A percentile compares a stretch with the other conserved stretches of the same genome.
These are phyloP conservation scores for Millerozyma miso DNA, from an alignment of 805 yeast genomes.

Conservation along the genomic window DNA sequence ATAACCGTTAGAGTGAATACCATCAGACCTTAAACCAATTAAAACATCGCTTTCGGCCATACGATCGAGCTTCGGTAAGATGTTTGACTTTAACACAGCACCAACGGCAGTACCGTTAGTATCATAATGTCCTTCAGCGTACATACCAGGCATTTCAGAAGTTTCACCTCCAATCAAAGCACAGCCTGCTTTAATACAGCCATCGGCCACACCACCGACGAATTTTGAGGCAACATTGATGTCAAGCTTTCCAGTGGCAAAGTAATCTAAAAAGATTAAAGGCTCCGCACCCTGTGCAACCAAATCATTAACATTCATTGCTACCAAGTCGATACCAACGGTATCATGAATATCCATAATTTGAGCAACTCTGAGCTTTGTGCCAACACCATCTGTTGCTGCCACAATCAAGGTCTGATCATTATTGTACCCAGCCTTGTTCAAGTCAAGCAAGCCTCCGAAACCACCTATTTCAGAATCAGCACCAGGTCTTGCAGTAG, in stretches of 20 bases:
- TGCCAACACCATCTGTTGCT: conserved; percentile 99
- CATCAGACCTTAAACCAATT: conserved; percentile 85
- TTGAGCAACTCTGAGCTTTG: conserved; percentile 93
- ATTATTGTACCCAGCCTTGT: conserved; percentile 81
- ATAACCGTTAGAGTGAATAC: conserved; percentile 95
- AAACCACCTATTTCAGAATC: conserved; percentile 98
- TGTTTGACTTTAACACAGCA: conserved; percentile 73
- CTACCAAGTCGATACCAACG: conserved; percentile 98
- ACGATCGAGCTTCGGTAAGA: conserved; percentile 64
- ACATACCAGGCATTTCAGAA: conserved; percentile 99
- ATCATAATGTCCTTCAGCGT: conserved; percentile 91
- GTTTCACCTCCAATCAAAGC: conserved; percentile 99
- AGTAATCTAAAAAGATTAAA: conserved; percentile 88
- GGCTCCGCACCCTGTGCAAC: conserved; percentile 99
- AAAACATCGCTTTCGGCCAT: conserved; percentile 81
- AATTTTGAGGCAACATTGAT: conserved; percentile 79
- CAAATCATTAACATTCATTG: conserved; percentile 97
- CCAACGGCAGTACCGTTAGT: conserved; percentile 99
- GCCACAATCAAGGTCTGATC: conserved; percentile 83
- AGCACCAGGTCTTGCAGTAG: conserved; percentile 93
- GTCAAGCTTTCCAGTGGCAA: conserved; percentile 91
- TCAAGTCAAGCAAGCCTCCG: conserved; percentile 93
- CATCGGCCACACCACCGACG: conserved; percentile 93
- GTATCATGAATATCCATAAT: conserved; percentile 83
- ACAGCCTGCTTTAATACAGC: conserved; percentile 92